Base-by-base conservation (phyloP, 495 filamentous ascomycete genomes). In the Xylaria sp. region DNA sequence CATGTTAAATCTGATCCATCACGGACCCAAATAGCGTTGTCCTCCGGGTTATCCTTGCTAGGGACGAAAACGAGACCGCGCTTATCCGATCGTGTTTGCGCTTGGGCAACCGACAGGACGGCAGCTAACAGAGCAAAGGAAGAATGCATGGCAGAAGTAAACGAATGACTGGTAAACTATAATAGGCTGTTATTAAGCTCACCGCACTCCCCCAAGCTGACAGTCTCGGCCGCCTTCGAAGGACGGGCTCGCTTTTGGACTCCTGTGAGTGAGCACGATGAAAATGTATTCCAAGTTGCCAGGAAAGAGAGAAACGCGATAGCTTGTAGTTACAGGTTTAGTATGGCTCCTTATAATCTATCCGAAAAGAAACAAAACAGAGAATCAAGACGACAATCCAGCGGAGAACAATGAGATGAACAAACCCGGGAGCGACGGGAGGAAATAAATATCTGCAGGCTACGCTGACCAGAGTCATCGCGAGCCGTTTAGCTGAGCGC, bases 1-100 rank as follows among this genome's bases (percentile, higher is more conserved):
- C 92, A 95, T 2, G 89, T 93, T 72, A 94, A 76, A 62, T 87
- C 85, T 9, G 85, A 87, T 37, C 75, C 78, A 8, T 81, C 63
- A 17, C 78, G 72, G 43, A 82, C 78, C 90, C 91, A 93, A 67
- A 90, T 85, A 17, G 79, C 70, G 79, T 91, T 87, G 77, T 94
- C 91, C 1, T 76, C 61, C 4, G 85, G 85, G 67, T 82, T 79
- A 2, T 82, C 74, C 1, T 75, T 29, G 41, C 84, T 85, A 3
- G 89, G 84, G 29, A 92, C 82, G 80, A 90, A 91, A 69, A 88
- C 83, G 61, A 94, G 88, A 8, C 92, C 92, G 69, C 92, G 91
- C 76, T 94, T 95, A 5, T 87, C 75, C 29, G 89, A 90, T 14
- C 79, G 71, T 46, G 78, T 78, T 69, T 83, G 77, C 14, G 79